These are phyloP conservation scores for Lipomyces yamadae DNA, from an alignment of 805 yeast genomes.

Conservation along the genomic window DNA sequence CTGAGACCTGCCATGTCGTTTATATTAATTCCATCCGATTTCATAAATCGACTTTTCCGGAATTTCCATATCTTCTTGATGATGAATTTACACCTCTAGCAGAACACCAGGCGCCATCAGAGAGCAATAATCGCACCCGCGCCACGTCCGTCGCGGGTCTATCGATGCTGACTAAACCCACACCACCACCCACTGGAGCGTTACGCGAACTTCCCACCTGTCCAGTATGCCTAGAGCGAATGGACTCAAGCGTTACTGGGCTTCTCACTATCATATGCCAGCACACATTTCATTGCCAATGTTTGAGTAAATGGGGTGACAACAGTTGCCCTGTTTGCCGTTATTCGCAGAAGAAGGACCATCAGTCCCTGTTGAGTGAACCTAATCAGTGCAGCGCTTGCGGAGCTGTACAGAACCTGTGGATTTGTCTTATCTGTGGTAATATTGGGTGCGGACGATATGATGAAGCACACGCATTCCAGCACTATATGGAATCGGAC, in stretches of 20 bases:
- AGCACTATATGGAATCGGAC: slow-evolving; percentile 74
- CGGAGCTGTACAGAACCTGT: slow-evolving; percentile 62
- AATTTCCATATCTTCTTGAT: slow-evolving; percentile 68
- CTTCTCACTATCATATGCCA: slow-evolving; percentile 87
- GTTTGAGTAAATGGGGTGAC: slow-evolving; percentile 85
- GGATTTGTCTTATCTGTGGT: slow-evolving; percentile 92
- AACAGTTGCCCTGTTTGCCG: slow-evolving; percentile 85
- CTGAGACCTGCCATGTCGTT: slow-evolving; percentile 80
- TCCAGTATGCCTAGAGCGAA: slow-evolving; percentile 87
- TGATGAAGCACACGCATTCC: slow-evolving; percentile 81
- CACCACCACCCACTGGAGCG: slow-evolving; percentile 41
- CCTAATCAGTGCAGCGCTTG: slow-evolving; percentile 58
- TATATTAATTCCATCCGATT: slow-evolving; percentile 65
- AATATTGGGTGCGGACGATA: slow-evolving; percentile 91
- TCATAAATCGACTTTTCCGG: slow-evolving; percentile 41
- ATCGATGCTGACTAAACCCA: slow-evolving; percentile 27
- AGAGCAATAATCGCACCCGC: slow-evolving; percentile 14
- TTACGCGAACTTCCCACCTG: slow-evolving; percentile 81
- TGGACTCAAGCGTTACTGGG: slow-evolving; percentile 82
- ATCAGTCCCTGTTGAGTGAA: slow-evolving; percentile 26
- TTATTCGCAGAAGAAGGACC: slow-evolving; percentile 57
- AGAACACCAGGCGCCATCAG: slow-evolving; percentile 28
- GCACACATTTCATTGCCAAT: slow-evolving; percentile 89
- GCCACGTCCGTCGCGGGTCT: slow-evolving; percentile 15
- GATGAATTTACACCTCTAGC: slow-evolving; percentile 67